Conservation (phyloP, 2,329 filamentous ascomycete species). For the Laburnicola sp. region DNA sequence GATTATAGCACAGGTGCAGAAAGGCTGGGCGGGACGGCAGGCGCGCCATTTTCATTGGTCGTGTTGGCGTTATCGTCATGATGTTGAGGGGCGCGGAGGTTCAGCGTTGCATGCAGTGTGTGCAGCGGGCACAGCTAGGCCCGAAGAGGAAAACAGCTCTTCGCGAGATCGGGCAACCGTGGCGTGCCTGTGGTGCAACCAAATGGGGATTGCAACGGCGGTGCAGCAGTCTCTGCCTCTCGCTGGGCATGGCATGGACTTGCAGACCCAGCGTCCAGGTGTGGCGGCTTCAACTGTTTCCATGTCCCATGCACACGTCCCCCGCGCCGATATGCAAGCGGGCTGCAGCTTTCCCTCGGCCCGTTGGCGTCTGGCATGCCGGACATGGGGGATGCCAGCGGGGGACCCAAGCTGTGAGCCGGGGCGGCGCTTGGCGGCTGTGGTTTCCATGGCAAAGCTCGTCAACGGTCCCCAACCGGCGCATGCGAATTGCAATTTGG, state of each 20-base stretch:
- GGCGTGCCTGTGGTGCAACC: background rate
- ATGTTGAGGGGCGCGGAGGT: too few species aligned
- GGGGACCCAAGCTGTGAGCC: background rate
- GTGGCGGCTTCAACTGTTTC: too few species aligned
- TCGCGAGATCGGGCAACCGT: background rate
- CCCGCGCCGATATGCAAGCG: constrained; percentile 4
- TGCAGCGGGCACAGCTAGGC: background rate
- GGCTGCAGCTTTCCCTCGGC: constrained; percentile 7
- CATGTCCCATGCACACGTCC: background rate
- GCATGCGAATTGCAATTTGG: background rate
- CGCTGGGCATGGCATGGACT: too few species aligned
- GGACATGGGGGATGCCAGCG: background rate
- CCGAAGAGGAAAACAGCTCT: constrained; percentile 1
- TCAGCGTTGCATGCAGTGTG: background rate
- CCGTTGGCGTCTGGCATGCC: constrained; percentile 4
- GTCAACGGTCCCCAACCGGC: background rate
- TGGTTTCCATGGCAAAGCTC: constrained; percentile 15
- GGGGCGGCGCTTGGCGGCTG: background rate
- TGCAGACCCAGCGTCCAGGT: too few species aligned
- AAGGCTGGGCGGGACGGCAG: too few species aligned
- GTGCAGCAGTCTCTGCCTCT: background rate
- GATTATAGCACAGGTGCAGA: too few species aligned
- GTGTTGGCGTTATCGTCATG: too few species aligned
- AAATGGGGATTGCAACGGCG: background rate
- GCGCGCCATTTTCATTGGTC: background rate